Conservation (phyloP, 768 basidiomycete species). For the Boletus sp. region DNA sequence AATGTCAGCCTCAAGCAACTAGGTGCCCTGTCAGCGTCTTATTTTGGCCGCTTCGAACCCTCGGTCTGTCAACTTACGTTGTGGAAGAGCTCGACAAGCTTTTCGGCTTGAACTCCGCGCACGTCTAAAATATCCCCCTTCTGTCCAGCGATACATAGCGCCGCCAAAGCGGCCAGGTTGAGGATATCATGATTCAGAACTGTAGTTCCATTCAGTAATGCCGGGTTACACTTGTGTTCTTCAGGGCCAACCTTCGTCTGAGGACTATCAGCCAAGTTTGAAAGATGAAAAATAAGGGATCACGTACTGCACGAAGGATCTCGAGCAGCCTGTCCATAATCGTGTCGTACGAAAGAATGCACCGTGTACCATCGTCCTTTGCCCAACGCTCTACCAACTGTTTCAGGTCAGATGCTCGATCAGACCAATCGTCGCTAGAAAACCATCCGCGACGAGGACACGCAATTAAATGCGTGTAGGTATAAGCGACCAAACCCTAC, state of each 20-base stretch:
- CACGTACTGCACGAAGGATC: conserved; percentile 18
- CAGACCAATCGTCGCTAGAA: conserved; percentile 7
- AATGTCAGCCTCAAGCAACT: conserved; percentile 23
- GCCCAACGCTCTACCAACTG: conserved; percentile 7
- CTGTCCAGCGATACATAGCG: conserved; percentile 10
- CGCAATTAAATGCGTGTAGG: conserved; percentile 23
- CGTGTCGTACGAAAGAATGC: conserved; percentile 11
- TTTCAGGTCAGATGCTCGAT: conserved; percentile 5
- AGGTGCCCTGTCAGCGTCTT: not conserved
- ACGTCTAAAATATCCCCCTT: conserved; percentile 3
- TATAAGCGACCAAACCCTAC: conserved; percentile 29
- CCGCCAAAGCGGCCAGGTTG: conserved; percentile 17
- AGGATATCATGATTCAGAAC: conserved; percentile 20
- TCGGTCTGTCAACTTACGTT: conserved; percentile 12
- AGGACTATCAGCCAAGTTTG: conserved; percentile 6
- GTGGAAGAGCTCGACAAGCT: conserved; percentile 26
- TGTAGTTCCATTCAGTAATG: conserved; percentile 14
- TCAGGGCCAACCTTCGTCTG: conserved; percentile 6
- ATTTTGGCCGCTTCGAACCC: not conserved
- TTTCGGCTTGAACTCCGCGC: not conserved
- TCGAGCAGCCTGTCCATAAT: conserved; percentile 11
- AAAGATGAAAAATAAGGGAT: not conserved
- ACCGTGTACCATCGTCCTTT: not conserved
- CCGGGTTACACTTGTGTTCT: conserved; percentile 24
- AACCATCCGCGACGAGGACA: conserved; percentile 16